Percentiles rank a stretch among this genome's conserved stretches.
phyloP scores from a whole-genome alignment of 2,329 filamentous ascomycete genomes.

The Pleoardoris graminearum region DNA sequence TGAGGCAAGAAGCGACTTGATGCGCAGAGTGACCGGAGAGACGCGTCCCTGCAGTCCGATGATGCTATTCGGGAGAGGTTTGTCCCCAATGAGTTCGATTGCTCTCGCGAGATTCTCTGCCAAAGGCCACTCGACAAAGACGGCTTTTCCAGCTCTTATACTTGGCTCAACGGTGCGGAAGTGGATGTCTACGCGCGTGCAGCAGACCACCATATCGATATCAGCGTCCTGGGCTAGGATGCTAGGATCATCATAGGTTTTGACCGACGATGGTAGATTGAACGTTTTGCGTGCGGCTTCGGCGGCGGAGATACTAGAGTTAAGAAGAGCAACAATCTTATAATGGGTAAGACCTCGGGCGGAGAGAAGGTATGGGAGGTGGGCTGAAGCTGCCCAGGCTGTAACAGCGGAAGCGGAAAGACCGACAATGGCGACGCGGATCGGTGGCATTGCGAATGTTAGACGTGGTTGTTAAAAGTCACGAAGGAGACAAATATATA shows the following conservation, averaged over 20 bases:
- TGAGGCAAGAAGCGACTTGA: conserved; percentile 46
- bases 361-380: conserved; percentile 63
- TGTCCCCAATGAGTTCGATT: conserved; percentile 43
- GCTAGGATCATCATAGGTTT: conserved; percentile 50
- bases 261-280: conserved; percentile 43
- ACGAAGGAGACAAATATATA: neutral
- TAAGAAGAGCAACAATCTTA: conserved; percentile 52
- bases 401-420: conserved; percentile 57
- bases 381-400: conserved; percentile 60
- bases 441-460: conserved; percentile 50
- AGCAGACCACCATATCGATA: conserved; percentile 52
- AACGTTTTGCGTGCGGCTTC: conserved; percentile 46
- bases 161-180: conserved; percentile 51
- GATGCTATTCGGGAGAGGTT: conserved; percentile 22
- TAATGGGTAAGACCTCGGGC: conserved; percentile 42
- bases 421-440: conserved; percentile 62
- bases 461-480: neutral
- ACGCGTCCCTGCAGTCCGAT: conserved; percentile 53
- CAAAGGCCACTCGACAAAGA: conserved; percentile 59
- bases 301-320: conserved; percentile 49
- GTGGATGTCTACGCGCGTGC: conserved; percentile 60
- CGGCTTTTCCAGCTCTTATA: conserved; percentile 56
- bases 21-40: conserved; percentile 41
- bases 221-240: conserved; percentile 46
- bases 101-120: conserved; percentile 43